A percentile compares a stretch with the other conserved stretches of the same genome.
Conservation (phyloP, 257 asterid genomes). For the Nicotiana obtusifolia region DNA sequence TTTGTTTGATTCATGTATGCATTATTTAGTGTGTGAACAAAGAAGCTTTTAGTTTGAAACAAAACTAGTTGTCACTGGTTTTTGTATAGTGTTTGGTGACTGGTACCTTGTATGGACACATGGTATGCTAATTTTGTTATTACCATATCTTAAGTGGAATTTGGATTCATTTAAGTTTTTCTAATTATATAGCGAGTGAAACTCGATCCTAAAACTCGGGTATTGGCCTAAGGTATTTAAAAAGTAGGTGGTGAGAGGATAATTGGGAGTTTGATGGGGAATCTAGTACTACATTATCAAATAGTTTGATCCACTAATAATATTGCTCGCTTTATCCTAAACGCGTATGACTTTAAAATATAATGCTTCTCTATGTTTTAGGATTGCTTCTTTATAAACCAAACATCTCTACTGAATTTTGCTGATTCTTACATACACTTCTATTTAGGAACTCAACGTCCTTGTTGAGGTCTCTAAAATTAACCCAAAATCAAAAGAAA, state of each 20-base stretch:
- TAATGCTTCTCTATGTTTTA: no score
- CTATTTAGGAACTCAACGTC: no score
- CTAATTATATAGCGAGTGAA: conserved; percentile 28
- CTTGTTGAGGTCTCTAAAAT: no score
- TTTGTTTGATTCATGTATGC: no score
- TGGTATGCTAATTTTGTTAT: not conserved
- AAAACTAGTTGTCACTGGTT: not conserved
- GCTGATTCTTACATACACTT: no score
- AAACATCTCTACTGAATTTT: no score
- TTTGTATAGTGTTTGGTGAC: conserved; percentile 20
- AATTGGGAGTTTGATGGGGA: conserved; percentile 19
- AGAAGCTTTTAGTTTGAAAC: conserved; percentile 7
- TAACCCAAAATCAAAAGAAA: no score
- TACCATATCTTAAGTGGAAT: not conserved
- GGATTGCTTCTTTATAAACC: no score
- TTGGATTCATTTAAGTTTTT: conserved; percentile 17
- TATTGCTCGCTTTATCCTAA: no score
- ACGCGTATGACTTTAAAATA: no score
- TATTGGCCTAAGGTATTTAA: conserved; percentile 11
- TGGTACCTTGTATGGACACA: conserved; percentile 34
- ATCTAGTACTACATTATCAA: no score
- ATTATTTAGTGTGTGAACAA: conserved; percentile 19
- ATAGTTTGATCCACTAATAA: no score
- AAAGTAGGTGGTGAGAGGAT: conserved; percentile 16
- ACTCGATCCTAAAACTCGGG: conserved; percentile 45